phyloP scores from a whole-genome alignment of 192 early-diverging fungal species.

The Entomortierella lignicola region DNA sequence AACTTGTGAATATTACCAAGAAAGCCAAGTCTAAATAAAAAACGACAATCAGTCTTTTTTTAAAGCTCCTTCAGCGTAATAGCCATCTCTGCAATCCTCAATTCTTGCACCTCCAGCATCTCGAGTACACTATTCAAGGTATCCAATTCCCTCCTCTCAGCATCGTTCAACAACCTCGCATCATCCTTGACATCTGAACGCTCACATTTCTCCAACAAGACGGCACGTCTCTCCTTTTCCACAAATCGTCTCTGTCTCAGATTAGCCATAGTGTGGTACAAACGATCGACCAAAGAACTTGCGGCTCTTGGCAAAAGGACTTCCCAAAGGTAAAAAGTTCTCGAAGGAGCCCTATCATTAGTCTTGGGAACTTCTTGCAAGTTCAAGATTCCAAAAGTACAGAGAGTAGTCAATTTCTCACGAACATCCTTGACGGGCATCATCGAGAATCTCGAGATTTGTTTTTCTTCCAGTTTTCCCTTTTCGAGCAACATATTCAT shows the following conservation, averaged over 20 bases:
- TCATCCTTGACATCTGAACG: slow-evolving; percentile 73
- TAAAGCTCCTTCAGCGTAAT: slow-evolving; percentile 62
- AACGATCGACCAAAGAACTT: slow-evolving; percentile 58
- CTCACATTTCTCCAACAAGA: slow-evolving; percentile 71
- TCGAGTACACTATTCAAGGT: slow-evolving; percentile 56
- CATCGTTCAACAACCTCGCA: slow-evolving; percentile 58
- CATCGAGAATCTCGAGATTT: slow-evolving; percentile 73
- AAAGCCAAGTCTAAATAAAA: no score
- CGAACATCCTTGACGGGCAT: slow-evolving; percentile 72
- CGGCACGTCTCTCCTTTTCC: slow-evolving; percentile 59
- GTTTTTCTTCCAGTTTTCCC: slow-evolving; percentile 81
- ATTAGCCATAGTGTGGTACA: slow-evolving; percentile 70
- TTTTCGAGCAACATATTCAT: slow-evolving; percentile 75
- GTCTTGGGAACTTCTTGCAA: slow-evolving; percentile 78
- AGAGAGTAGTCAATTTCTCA: slow-evolving; percentile 66
- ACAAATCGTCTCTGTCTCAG: slow-evolving; percentile 62
- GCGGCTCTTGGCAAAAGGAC: slow-evolving; percentile 65
- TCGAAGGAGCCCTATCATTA: slow-evolving; percentile 77
- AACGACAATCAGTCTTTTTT: background rate
- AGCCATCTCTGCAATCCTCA: slow-evolving; percentile 57
- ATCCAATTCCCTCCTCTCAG: slow-evolving; percentile 62
- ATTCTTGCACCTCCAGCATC: slow-evolving; percentile 60
- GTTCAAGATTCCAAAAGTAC: slow-evolving; percentile 50
- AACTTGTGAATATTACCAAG: no score
- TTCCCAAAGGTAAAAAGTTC: slow-evolving; percentile 80